Evolutionary conservation across 441 rosid genomes (phyloP), one percentile per base, ranked within the genome.

Genomic region (Gossypium davidsonii): DNA sequence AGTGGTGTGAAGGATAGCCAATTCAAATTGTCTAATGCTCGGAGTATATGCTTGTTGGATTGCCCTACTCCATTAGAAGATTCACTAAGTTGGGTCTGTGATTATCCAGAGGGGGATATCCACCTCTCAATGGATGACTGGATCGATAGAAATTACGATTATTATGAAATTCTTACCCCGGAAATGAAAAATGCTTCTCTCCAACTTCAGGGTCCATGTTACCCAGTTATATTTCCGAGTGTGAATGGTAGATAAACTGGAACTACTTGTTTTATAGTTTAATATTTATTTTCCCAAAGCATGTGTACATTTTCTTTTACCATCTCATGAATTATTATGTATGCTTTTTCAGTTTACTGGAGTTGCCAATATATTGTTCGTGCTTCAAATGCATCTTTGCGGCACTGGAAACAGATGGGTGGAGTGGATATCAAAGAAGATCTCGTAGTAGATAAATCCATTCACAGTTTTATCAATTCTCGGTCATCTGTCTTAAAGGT

Each of bases 141-240:
- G 99, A 90, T 92, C 1, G 89, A 95, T 77, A 90, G 92, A 80
- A 89, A 88, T 74, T 94, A 91, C 2, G 96, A 94, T 81, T 94
- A 94, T 82, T 94, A 81, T 78, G 96, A 94, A 73, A 88, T 94
- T 80, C 96, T 94, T 73, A 91, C 98, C 44, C 92, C 92, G 2
- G 98, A 90, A 77, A 92, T 94, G 99, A 83, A 94, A 55, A 94
- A 94, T 81, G 73, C 90, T 0, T 94, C 99, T 75, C 94, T 91
- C 80, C 98, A 89, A 80, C 98, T 94, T 80, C 97, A 86, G 81
- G 99, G 99, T 79, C 99, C 99, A 72, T 94, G 99, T 79, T 94
- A 94, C 83, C 98, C 99, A 49, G 80, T 94, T 49, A 87, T 94
- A 67, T 92, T 92, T 85, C 97, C 99, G 9, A 92, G 87, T 74